Conservation (phyloP, 768 basidiomycete species). For the Pleurotus cornucopiae region DNA sequence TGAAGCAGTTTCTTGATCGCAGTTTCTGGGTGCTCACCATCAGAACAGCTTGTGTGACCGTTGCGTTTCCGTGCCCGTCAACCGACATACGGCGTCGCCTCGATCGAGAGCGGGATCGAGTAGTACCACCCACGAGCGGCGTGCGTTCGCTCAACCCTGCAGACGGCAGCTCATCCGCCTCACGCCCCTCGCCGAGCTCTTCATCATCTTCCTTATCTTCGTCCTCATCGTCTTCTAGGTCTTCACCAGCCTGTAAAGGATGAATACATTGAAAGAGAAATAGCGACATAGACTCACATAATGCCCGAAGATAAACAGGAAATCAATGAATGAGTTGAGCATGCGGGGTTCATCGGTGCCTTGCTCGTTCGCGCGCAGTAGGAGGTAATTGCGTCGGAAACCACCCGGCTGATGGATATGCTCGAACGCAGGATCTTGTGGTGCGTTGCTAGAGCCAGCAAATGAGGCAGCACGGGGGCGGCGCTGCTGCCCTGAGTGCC, state of each 20-base stretch:
- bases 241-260: conserved; percentile 74
- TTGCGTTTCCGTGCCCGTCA: conserved; percentile 77
- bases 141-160: conserved; percentile 42
- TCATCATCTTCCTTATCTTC: conserved; percentile 69
- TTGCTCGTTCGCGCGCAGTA: conserved; percentile 66
- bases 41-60: conserved; percentile 84
- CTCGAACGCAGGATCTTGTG: conserved; percentile 75
- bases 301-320: conserved; percentile 92
- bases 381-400: conserved; percentile 85
- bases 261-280: background rate
- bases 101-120: conserved; percentile 45
- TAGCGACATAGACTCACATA: conserved; percentile 59
- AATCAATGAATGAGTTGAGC: conserved; percentile 89
- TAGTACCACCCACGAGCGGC: conserved; percentile 44
- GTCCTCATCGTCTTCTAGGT: conserved; percentile 80
- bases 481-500: conserved; percentile 74
- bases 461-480: conserved; percentile 72
- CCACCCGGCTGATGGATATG: conserved; percentile 96
- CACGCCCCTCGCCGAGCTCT: conserved; percentile 20
- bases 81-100: conserved; percentile 53
- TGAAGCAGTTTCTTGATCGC: conserved; percentile 1
- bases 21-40: conserved; percentile 56
- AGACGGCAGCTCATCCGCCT: conserved; percentile 11
- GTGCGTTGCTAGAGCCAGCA: conserved; percentile 45
- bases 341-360: conserved; percentile 52